Percentiles rank a stretch among this genome's conserved stretches.
phyloP scores from a whole-genome alignment of 768 basidiomycete genomes.

The Suillus americanus region DNA sequence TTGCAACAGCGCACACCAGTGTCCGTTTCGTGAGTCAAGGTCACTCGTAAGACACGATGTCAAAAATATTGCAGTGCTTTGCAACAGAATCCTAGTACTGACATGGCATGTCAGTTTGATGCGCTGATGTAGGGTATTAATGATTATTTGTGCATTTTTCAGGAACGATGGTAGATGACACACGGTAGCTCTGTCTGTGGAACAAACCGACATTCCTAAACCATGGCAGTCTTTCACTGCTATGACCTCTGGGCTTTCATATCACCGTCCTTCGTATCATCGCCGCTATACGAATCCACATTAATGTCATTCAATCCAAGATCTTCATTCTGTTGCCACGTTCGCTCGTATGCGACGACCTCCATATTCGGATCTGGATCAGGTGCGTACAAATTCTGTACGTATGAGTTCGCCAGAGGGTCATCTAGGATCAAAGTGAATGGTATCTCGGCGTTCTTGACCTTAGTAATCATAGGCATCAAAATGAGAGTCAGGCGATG shows the following conservation, averaged over 20 bases:
- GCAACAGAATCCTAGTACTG: neutral
- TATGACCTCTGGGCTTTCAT: slow-evolving; percentile 1
- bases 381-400: slow-evolving; percentile 95
- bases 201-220: neutral
- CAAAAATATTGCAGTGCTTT: neutral
- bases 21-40: neutral
- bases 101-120: neutral
- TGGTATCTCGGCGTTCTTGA: slow-evolving; percentile 72
- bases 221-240: neutral
- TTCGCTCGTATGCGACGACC: slow-evolving; percentile 79
- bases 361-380: slow-evolving; percentile 95
- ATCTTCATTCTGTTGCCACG: slow-evolving; percentile 91
- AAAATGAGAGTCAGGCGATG: slow-evolving; percentile 7
- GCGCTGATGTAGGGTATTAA: neutral
- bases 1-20: neutral
- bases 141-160: neutral
- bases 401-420: slow-evolving; percentile 91
- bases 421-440: slow-evolving; percentile 96
- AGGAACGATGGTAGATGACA: neutral
- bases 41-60: neutral
- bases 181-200: neutral
- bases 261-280: slow-evolving; percentile 9
- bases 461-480: slow-evolving; percentile 37
- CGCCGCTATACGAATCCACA: slow-evolving; percentile 45
- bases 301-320: slow-evolving; percentile 90